Evolutionary conservation across 208 protist species (phyloP).

Genomic region (Crithidia thermophila): DNA sequence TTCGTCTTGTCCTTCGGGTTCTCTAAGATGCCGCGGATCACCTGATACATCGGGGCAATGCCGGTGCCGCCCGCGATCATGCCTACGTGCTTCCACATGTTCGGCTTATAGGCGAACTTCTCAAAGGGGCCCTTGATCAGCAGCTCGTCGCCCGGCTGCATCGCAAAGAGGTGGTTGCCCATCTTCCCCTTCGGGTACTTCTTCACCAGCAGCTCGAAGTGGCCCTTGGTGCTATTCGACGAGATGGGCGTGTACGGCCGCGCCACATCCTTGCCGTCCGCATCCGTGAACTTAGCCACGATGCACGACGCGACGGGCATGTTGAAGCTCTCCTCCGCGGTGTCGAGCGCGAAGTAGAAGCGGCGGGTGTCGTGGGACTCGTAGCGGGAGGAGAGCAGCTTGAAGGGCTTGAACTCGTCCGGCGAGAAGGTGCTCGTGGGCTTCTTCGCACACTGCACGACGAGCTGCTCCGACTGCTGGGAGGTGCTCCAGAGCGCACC

Average conservation of each 20-base stretch:
- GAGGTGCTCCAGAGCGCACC: conserved; percentile 37
- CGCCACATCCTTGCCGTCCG: conserved; percentile 83
- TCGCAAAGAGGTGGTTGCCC: conserved; percentile 87
- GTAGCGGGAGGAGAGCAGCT: conserved; percentile 84
- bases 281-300: conserved; percentile 74
- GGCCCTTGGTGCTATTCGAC: conserved; percentile 64
- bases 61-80: conserved; percentile 93
- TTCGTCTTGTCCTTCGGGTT: conserved; percentile 86
- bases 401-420: conserved; percentile 75
- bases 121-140: conserved; percentile 91
- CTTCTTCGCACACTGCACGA: conserved; percentile 46
- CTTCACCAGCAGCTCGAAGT: conserved; percentile 88
- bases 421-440: conserved; percentile 63
- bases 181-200: conserved; percentile 92
- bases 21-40: conserved; percentile 72
- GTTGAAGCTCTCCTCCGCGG: conserved; percentile 46
- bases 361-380: conserved; percentile 87
- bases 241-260: conserved; percentile 92
- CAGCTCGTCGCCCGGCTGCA: conserved; percentile 91
- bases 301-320: conserved; percentile 83
- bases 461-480: conserved; percentile 22
- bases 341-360: conserved; percentile 79
- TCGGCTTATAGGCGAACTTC: conserved; percentile 88
- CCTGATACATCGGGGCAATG: conserved; percentile 93
- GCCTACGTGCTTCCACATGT: conserved; percentile 88